Conservation (phyloP, 2,329 filamentous ascomycete species). For the Diaporthe velutina region DNA sequence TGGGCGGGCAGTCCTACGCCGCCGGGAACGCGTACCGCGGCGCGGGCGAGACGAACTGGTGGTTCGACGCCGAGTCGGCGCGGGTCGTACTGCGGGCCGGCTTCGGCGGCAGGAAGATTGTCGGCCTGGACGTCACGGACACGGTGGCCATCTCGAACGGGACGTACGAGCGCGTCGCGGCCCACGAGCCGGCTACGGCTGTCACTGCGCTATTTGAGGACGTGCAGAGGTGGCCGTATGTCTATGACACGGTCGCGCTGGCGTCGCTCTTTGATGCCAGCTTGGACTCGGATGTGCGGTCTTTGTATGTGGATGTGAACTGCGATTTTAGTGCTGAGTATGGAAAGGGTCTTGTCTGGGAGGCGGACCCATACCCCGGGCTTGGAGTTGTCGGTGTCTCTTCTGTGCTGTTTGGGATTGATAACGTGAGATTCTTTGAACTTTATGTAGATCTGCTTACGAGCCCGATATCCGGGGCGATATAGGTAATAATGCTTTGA, state of each 20-base stretch:
- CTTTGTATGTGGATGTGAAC: not conserved
- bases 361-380: slow-evolving; percentile 8
- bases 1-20: slow-evolving; percentile 8
- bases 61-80: slow-evolving; percentile 15
- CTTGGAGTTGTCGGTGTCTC: not conserved
- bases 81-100: not conserved
- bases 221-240: slow-evolving; percentile 17
- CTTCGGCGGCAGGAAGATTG: not conserved
- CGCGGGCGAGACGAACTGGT: slow-evolving; percentile 15
- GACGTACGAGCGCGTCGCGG: not conserved
- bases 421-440: slow-evolving; percentile 14
- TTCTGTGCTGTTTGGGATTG: slow-evolving; percentile 10
- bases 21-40: slow-evolving; percentile 18
- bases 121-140: slow-evolving; percentile 15
- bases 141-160: not conserved
- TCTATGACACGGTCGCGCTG: slow-evolving; percentile 1
- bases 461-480: not conserved
- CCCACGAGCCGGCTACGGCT: slow-evolving; percentile 1
- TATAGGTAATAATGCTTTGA: not conserved
- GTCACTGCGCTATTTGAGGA: not conserved
- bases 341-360: slow-evolving; percentile 12
- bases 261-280: not conserved
- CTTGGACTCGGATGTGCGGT: not conserved
- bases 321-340: slow-evolving; percentile 9
- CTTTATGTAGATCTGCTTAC: slow-evolving; percentile 21